Percentiles rank a stretch among this genome's conserved stretches.
These are phyloP conservation scores for Sporothrix dimorphospora DNA, from an alignment of 2,329 filamentous ascomycete species.

Conservation along the genomic window DNA sequence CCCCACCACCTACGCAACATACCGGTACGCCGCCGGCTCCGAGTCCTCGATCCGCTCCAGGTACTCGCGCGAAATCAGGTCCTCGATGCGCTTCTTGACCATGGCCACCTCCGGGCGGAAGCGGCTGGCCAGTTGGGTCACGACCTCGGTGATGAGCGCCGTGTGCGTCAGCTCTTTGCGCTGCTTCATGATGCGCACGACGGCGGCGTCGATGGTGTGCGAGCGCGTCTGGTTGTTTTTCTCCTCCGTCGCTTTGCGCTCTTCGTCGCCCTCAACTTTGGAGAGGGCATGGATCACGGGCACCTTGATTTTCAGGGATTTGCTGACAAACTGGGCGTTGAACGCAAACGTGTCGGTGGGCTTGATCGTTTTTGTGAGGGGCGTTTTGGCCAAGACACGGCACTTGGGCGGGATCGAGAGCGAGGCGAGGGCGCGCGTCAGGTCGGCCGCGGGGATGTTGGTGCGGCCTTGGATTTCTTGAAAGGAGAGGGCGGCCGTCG, in stretches of 20 bases:
- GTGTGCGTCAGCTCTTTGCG: constrained; percentile 72
- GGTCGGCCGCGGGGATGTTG: constrained; percentile 73
- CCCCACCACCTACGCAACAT: constrained; percentile 59
- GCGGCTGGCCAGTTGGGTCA: constrained; percentile 67
- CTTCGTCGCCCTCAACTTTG: constrained; percentile 77
- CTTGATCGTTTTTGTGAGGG: constrained; percentile 76
- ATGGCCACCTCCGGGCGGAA: constrained; percentile 77
- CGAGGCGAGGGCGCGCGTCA: constrained; percentile 78
- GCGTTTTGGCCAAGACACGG: constrained; percentile 77
- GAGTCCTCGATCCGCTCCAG: constrained; percentile 73
- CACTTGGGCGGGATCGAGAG: constrained; percentile 83
- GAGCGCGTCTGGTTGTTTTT: constrained; percentile 73
- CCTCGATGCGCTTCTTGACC: constrained; percentile 81
- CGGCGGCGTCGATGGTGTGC: constrained; percentile 73
- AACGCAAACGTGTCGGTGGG: constrained; percentile 77
- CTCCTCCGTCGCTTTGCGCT: constrained; percentile 71
- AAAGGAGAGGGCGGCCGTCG: constrained; percentile 48
- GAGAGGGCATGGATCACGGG: constrained; percentile 80
- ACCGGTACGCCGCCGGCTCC: constrained; percentile 67
- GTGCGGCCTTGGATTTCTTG: constrained; percentile 85
- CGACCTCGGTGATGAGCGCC: constrained; percentile 71
- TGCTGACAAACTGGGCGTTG: constrained; percentile 80
- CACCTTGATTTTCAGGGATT: constrained; percentile 85
- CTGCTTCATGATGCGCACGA: constrained; percentile 87
- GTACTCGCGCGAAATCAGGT: constrained; percentile 76